Evolutionary conservation across 139 green algal genomes (phyloP).

Genomic region (Closterium sp.): DNA sequence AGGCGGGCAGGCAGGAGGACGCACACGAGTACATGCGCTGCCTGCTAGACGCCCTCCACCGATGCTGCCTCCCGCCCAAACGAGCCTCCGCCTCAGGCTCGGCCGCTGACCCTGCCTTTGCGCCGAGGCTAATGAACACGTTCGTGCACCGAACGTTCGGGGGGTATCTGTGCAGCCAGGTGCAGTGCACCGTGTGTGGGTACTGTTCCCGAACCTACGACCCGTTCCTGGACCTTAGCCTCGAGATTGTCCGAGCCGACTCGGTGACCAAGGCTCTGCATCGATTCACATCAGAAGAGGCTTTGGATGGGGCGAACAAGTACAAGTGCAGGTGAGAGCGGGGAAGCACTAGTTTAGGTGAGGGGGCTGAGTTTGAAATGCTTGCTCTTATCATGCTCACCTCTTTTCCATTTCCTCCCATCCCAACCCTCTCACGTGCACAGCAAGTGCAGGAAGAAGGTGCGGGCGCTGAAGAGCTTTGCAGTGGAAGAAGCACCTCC

Average conservation of each 20-base stretch:
- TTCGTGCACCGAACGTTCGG: conserved; percentile 71
- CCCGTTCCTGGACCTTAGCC: conserved; percentile 84
- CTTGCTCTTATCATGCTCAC: neutral
- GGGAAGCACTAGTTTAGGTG: neutral
- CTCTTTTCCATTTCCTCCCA: neutral
- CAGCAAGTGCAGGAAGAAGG: conserved; percentile 37
- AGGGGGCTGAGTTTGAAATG: neutral
- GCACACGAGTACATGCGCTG: conserved; percentile 67
- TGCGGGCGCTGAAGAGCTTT: neutral
- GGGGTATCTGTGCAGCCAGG: conserved; percentile 79
- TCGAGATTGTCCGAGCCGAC: conserved; percentile 72
- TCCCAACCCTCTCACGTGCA: neutral
- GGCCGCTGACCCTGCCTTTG: neutral
- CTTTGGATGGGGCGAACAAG: conserved; percentile 51
- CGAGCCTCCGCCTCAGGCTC: neutral
- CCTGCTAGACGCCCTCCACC: conserved; percentile 58
- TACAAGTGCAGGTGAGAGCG: conserved; percentile 57
- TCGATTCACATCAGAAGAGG: conserved; percentile 50
- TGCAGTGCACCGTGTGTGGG: conserved; percentile 77
- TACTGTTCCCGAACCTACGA: conserved; percentile 83
- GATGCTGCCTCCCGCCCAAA: conserved; percentile 12
- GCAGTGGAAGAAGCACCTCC: conserved; percentile 16
- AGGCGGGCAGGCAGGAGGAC: conserved; percentile 63
- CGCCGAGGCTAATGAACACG: neutral
- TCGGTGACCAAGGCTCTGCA: conserved; percentile 44